phyloP scores from a whole-genome alignment of 2,329 filamentous ascomycete species.

The Apiospora phragmitis region DNA sequence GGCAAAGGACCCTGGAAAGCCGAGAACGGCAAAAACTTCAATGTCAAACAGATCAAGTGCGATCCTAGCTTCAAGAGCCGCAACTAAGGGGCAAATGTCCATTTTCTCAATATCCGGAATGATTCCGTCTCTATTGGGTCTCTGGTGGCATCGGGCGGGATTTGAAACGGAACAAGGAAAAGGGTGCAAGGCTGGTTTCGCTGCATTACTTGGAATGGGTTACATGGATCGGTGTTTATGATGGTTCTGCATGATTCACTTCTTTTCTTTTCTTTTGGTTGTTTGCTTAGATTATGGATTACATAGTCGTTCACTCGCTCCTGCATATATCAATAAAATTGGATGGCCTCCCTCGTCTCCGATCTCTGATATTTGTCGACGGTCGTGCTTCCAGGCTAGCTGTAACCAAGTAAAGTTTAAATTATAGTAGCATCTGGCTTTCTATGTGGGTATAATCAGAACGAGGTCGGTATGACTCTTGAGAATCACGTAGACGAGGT shows the following conservation, averaged over 20 bases:
- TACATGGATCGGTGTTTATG: neutral
- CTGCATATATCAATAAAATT: neutral
- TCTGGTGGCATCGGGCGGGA: neutral
- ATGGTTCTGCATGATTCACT: neutral
- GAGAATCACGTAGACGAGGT: too few species aligned
- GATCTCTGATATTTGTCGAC: too few species aligned
- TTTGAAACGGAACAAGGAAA: neutral
- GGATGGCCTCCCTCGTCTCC: neutral
- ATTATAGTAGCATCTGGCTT: too few species aligned
- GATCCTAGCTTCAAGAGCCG: constrained; percentile 8
- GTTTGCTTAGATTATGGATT: neutral
- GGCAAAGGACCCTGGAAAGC: neutral
- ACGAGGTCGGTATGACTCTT: too few species aligned
- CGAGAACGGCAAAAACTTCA: neutral
- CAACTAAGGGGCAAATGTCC: neutral
- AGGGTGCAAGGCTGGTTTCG: neutral
- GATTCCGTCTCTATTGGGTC: too few species aligned
- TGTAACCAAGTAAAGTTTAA: too few species aligned
- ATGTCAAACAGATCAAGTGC: constrained; percentile 8
- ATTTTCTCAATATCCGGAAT: too few species aligned
- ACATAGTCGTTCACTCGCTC: neutral
- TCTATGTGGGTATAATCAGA: too few species aligned
- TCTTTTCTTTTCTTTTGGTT: neutral
- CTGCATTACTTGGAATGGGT: neutral
- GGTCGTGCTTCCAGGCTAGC: too few species aligned